Evolutionary conservation across 2,329 filamentous ascomycete genomes (phyloP).

Genomic region (Xylaria sp.): DNA sequence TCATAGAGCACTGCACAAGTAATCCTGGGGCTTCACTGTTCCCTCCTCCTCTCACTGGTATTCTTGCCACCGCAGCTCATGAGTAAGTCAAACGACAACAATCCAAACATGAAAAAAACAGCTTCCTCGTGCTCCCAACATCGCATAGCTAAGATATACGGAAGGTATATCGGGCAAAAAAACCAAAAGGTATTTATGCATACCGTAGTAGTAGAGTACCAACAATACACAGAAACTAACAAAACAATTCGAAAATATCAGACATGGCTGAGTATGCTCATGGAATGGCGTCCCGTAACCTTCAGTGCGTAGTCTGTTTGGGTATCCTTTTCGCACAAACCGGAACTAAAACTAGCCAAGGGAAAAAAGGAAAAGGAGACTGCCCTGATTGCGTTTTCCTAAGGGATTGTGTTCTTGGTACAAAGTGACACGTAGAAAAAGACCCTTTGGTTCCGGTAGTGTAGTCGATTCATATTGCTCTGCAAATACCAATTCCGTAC

Average conservation of each 20-base stretch:
- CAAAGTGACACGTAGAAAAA: background rate
- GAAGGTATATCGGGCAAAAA: slow-evolving; percentile 19
- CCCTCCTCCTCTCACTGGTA: background rate
- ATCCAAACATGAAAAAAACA: background rate
- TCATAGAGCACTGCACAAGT: background rate
- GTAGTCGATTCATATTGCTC: no score
- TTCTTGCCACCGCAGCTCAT: background rate
- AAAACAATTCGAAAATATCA: background rate
- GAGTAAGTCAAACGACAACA: background rate
- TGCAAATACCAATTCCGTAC: no score
- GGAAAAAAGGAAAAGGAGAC: background rate
- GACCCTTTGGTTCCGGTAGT: background rate
- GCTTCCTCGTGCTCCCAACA: background rate
- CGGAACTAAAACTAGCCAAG: background rate
- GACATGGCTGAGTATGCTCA: background rate
- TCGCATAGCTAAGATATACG: background rate
- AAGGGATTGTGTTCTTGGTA: background rate
- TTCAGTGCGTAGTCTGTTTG: background rate
- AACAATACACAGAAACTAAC: background rate
- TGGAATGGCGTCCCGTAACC: background rate
- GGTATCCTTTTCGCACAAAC: background rate
- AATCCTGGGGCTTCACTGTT: background rate
- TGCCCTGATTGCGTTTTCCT: background rate
- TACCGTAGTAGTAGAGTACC: background rate
- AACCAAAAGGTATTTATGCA: background rate